A percentile compares a stretch with the other conserved stretches of the same genome.
phyloP scores from a whole-genome alignment of 108 stramenopile genomes.

The Skeletonema potamos region DNA sequence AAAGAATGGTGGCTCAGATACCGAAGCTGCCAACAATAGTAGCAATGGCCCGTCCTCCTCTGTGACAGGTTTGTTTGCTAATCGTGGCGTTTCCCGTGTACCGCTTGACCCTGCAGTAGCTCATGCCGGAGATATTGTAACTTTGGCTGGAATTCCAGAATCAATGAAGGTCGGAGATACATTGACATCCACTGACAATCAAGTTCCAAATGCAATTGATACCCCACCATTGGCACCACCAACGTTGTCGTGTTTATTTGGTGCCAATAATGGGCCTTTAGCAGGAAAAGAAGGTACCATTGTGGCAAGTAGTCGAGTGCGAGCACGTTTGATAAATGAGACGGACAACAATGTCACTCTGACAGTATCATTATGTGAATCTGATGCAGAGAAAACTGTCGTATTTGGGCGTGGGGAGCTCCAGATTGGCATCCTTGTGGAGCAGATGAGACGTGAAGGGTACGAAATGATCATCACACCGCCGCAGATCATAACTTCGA shows the following conservation, averaged over 20 bases:
- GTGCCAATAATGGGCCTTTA: constrained; percentile 96
- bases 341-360: constrained; percentile 96
- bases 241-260: constrained; percentile 94
- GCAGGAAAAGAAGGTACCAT: constrained; percentile 93
- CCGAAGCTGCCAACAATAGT: not conserved
- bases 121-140: constrained; percentile 94
- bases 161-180: constrained; percentile 88
- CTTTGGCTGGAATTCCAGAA: constrained; percentile 90
- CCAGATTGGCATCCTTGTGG: constrained; percentile 96
- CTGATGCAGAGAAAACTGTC: constrained; percentile 69
- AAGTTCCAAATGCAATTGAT: constrained; percentile 54
- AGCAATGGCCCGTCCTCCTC: constrained; percentile 22
- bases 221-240: constrained; percentile 95
- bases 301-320: constrained; percentile 83
- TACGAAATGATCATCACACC: constrained; percentile 95
- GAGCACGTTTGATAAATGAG: constrained; percentile 87
- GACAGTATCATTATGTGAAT: constrained; percentile 64
- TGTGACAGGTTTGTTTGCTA: constrained; percentile 76
- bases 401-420: constrained; percentile 83
- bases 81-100: constrained; percentile 68
- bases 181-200: constrained; percentile 69
- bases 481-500: constrained; percentile 87
- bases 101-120: constrained; percentile 79
- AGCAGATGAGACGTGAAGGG: constrained; percentile 97
- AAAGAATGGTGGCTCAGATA: constrained; percentile 2